These are phyloP conservation scores for Psilocybe cubensis DNA, from an alignment of 768 basidiomycete genomes.

Conservation along the genomic window DNA sequence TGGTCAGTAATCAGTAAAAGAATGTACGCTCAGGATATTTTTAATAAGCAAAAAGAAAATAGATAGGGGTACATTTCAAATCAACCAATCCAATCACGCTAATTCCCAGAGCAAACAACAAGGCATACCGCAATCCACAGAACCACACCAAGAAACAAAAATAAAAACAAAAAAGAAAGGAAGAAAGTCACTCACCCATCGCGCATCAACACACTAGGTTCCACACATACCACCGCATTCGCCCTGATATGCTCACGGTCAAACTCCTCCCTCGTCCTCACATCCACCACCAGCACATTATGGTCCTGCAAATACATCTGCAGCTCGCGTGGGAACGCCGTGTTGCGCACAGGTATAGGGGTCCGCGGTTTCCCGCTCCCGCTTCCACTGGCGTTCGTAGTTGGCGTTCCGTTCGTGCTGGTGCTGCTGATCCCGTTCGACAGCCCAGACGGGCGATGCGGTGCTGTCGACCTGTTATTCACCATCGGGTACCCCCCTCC, in stretches of 20 bases:
- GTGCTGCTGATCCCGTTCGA: slow-evolving; percentile 34
- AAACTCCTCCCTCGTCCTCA: slow-evolving; percentile 79
- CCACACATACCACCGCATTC: slow-evolving; percentile 78
- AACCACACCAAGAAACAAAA: too few species aligned
- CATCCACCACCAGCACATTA: slow-evolving; percentile 79
- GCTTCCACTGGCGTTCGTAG: slow-evolving; percentile 21
- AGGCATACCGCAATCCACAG: too few species aligned
- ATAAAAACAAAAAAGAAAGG: too few species aligned
- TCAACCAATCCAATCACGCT: too few species aligned
- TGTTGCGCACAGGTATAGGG: slow-evolving; percentile 59
- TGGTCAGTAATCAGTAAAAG: background rate
- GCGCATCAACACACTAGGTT: slow-evolving; percentile 75
- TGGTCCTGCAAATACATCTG: slow-evolving; percentile 57
- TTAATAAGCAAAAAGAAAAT: too few species aligned
- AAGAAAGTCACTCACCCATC: slow-evolving; percentile 54
- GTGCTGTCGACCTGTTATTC: slow-evolving; percentile 22
- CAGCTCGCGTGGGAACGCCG: slow-evolving; percentile 62
- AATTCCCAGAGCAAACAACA: too few species aligned
- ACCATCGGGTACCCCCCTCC: too few species aligned
- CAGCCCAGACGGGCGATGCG: slow-evolving; percentile 36
- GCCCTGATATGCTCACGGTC: slow-evolving; percentile 72
- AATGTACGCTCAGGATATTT: too few species aligned
- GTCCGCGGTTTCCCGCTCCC: slow-evolving; percentile 24
- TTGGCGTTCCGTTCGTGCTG: too few species aligned
- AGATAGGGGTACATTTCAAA: too few species aligned